These are phyloP conservation scores for Pseudocercospora ulei DNA, from an alignment of 2,329 filamentous ascomycete species.

Conservation along the genomic window DNA sequence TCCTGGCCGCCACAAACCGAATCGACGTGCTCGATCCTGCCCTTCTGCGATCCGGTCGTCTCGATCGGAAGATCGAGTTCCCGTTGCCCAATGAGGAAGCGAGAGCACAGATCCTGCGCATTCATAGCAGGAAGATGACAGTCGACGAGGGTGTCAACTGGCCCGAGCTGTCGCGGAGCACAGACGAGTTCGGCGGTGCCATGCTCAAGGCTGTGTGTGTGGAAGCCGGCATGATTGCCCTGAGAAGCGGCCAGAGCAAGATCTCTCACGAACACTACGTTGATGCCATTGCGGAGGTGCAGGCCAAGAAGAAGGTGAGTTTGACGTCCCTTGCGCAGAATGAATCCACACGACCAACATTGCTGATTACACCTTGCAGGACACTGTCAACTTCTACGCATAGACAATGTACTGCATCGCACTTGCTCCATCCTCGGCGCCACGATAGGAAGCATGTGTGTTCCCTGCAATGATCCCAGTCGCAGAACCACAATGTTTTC, in stretches of 20 bases:
- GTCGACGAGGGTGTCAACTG: constrained; percentile 91
- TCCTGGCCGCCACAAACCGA: constrained; percentile 98
- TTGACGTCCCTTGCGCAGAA: not conserved
- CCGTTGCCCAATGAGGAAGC: constrained; percentile 96
- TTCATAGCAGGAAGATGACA: constrained; percentile 97
- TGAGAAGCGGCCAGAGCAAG: constrained; percentile 89
- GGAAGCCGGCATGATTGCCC: constrained; percentile 96
- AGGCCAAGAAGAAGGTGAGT: constrained; percentile 76
- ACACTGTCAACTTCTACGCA: constrained; percentile 35
- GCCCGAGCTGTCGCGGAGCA: constrained; percentile 88
- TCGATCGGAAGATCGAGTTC: constrained; percentile 98
- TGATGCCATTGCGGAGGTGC: constrained; percentile 93
- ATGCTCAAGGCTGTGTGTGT: constrained; percentile 98
- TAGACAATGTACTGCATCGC: constrained; percentile 21
- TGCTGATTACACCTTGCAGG: constrained; percentile 21
- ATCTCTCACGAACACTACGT: constrained; percentile 98
- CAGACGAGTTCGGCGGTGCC: constrained; percentile 95
- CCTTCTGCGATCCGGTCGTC: constrained; percentile 82
- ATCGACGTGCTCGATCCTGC: constrained; percentile 95
- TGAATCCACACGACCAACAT: not conserved
- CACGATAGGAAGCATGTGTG: constrained; percentile 19
- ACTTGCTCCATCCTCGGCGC: constrained; percentile 2
- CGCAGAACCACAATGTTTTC: too few species aligned
- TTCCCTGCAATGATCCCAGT: constrained; percentile 11
- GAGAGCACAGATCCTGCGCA: constrained; percentile 89